Base-by-base conservation (phyloP, 306 rosid species). In the Sicyos baderoa region DNA sequence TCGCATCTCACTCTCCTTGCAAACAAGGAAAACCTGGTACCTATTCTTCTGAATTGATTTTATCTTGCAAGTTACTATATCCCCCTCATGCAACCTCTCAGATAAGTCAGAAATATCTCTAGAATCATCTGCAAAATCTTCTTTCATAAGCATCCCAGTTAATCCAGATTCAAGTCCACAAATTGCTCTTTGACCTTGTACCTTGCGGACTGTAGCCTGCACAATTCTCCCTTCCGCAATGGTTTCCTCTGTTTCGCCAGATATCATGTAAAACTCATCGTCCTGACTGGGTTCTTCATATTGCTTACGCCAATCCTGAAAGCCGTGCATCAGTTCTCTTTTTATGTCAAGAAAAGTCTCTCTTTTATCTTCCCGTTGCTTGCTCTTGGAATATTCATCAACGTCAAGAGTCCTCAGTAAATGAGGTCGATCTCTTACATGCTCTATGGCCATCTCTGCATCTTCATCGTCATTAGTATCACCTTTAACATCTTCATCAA, bases 401-500 rank as follows among this genome's bases (percentile, higher is more conserved):
- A 90, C 93, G 32, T 82, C 89, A 81, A 94, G 89, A 75, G 74
- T 80, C 82, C 85, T 94, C 57, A 94, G 79, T 78, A 81, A 78
- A 77, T 82, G 81, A 77, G 99, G 97, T 15, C 90, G 81, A 27
- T 94, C 95, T 79, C 99, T 85, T 17, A 90, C 99, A 53, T 90
- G 94, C 83, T 94, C 99, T 76, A 94, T 94, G 49, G 97, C 97
- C 98, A 93, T 86, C 88, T 93, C 99, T 68, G 91, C 97, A 79
- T 93, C 99, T 49, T 93, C 97, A 42, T 93, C 97, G 72, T 88
- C 96, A 79, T 84, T 86, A 29, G 85, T 91, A 63, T 88, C 96
- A 72, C 85, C 86, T 8, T 84, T 72, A 37, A 82, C 87, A 77
- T 86, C 97, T 47, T 75, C 95, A 14, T 85, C 96, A 79, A 79